phyloP scores from a whole-genome alignment of 805 yeast genomes.

The Yarrowia alimentaria region DNA sequence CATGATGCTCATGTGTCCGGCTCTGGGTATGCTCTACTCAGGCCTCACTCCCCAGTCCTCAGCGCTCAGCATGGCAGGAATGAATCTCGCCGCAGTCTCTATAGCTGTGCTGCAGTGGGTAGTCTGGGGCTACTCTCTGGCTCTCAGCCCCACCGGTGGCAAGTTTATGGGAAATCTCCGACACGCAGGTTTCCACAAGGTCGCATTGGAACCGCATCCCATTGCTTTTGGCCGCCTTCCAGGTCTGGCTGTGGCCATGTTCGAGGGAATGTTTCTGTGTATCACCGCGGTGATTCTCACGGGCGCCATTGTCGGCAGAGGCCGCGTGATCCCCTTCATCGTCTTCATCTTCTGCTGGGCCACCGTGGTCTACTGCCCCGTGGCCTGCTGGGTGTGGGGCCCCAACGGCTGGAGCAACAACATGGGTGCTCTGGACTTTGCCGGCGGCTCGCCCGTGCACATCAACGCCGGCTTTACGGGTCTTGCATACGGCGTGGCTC shows the following conservation, averaged over 20 bases:
- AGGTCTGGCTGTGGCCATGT: slow-evolving; percentile 53
- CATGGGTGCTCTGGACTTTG: slow-evolving; percentile 66
- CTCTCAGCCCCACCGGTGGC: slow-evolving; percentile 44
- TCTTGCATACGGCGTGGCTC: slow-evolving; percentile 60
- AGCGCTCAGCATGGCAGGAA: slow-evolving; percentile 63
- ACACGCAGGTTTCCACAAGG: slow-evolving; percentile 52
- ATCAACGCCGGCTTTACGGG: slow-evolving; percentile 70
- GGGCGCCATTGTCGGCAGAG: slow-evolving; percentile 73
- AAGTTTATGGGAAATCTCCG: slow-evolving; percentile 55
- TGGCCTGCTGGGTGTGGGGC: slow-evolving; percentile 76
- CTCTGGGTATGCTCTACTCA: slow-evolving; percentile 55
- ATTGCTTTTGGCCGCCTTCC: slow-evolving; percentile 34
- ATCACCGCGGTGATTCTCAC: slow-evolving; percentile 65
- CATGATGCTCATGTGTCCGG: slow-evolving; percentile 28
- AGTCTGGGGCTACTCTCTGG: slow-evolving; percentile 67
- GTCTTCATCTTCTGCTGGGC: slow-evolving; percentile 66
- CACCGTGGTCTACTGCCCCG: slow-evolving; percentile 70
- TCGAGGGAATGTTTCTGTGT: slow-evolving; percentile 67
- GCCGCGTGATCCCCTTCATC: slow-evolving; percentile 68
- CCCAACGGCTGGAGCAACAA: slow-evolving; percentile 60
- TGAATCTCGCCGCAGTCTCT: slow-evolving; percentile 60
- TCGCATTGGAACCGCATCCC: slow-evolving; percentile 49
- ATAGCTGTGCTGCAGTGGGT: slow-evolving; percentile 67
- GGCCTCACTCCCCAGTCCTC: slow-evolving; percentile 67
- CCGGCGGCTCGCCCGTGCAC: slow-evolving; percentile 79